Evolutionary conservation across 2,329 filamentous ascomycete genomes (phyloP).

Genomic region (Fusarium devonianum): DNA sequence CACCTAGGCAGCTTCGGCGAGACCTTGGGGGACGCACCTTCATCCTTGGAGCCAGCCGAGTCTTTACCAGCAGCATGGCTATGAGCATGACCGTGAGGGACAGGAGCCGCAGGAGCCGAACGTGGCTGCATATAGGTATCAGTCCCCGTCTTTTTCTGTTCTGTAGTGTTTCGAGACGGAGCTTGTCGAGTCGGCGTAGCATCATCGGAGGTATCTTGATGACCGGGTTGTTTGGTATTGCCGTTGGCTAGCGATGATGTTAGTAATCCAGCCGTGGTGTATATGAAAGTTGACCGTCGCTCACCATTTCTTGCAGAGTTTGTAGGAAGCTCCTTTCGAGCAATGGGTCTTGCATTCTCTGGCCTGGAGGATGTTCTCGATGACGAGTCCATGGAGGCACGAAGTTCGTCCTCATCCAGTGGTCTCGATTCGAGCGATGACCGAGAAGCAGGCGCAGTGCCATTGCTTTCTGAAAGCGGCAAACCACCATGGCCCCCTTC

Average conservation of each 20-base stretch:
- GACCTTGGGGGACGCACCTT: conserved; percentile 53
- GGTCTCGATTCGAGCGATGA: conserved; percentile 66
- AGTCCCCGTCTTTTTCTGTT: conserved; percentile 41
- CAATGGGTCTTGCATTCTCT: conserved; percentile 58
- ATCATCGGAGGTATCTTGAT: conserved; percentile 37
- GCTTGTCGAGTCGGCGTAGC: conserved; percentile 32
- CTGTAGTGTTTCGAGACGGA: conserved; percentile 32
- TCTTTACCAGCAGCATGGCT: conserved; percentile 55
- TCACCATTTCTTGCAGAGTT: conserved; percentile 54
- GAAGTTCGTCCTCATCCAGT: conserved; percentile 61
- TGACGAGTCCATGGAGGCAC: conserved; percentile 52
- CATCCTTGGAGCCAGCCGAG: conserved; percentile 54
- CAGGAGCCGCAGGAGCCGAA: conserved; percentile 61
- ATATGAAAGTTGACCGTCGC: conserved; percentile 23
- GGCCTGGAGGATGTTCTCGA: conserved; percentile 51
- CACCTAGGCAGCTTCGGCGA: conserved; percentile 75
- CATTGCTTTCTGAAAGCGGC: conserved; percentile 48
- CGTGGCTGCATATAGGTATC: conserved; percentile 67
- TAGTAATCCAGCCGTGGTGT: conserved; percentile 9
- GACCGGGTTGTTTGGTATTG: conserved; percentile 33
- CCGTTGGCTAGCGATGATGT: conserved; percentile 39
- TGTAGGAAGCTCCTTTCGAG: conserved; percentile 69
- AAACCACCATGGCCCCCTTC: conserved; percentile 38
- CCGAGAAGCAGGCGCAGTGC: conserved; percentile 50
- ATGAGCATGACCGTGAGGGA: conserved; percentile 21